Evolutionary conservation across 2,329 filamentous ascomycete species (phyloP).

Genomic region (Diaporthe sp.): DNA sequence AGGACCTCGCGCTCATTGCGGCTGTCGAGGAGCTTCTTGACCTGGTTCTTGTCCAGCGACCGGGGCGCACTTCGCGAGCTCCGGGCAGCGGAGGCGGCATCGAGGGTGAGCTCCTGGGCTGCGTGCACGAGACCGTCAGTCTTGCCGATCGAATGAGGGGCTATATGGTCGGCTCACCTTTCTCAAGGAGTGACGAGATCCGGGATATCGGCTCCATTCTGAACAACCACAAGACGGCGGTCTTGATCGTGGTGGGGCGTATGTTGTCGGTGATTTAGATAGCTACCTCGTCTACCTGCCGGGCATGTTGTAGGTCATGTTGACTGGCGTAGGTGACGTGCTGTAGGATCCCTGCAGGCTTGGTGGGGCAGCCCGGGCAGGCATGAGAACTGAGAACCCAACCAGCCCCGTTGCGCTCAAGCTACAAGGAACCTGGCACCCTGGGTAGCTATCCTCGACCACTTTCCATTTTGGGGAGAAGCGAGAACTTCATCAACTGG

Average conservation of each 20-base stretch:
- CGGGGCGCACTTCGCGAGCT: constrained; percentile 70
- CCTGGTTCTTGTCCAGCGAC: constrained; percentile 80
- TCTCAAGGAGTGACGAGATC: constrained; percentile 94
- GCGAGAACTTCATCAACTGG: neutral
- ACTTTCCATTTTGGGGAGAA: neutral
- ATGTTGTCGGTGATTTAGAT: neutral
- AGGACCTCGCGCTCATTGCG: constrained; percentile 92
- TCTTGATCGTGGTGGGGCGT: neutral
- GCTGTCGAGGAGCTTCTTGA: constrained; percentile 95
- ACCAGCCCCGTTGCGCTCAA: neutral
- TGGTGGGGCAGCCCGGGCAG: constrained; percentile 25
- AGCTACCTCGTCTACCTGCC: neutral
- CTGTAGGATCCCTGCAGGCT: constrained; percentile 1
- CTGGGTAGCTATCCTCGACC: neutral
- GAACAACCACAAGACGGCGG: neutral
- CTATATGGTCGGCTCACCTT: constrained; percentile 71
- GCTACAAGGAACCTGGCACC: neutral
- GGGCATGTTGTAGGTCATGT: neutral
- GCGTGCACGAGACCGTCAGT: constrained; percentile 38
- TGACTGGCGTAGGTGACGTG: constrained; percentile 11
- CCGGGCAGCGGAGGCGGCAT: constrained; percentile 91
- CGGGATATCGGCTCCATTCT: constrained; percentile 94
- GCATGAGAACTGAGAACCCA: too few species aligned
- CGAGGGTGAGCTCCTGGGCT: constrained; percentile 97
- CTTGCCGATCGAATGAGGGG: constrained; percentile 14